These are phyloP conservation scores for Ampelocalamus luodianensis DNA, from an alignment of 176 grass and related monocot species.

Conservation along the genomic window DNA sequence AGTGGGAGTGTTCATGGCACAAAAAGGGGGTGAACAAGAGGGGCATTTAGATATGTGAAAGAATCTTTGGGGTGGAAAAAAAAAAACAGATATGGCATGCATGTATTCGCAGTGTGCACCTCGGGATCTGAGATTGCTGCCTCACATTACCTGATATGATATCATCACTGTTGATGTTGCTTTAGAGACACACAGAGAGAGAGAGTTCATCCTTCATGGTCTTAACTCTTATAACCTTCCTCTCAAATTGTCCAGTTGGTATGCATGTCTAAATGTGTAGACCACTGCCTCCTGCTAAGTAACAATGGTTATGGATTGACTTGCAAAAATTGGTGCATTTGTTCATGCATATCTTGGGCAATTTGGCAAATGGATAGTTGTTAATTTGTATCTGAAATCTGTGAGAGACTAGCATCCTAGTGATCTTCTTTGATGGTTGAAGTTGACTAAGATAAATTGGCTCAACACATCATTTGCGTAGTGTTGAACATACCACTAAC, in stretches of 20 bases:
- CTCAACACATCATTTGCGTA: neutral
- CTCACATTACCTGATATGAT: neutral
- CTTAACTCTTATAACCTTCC: neutral
- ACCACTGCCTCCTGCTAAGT: neutral
- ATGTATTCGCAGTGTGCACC: constrained; percentile 1
- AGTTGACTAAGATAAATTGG: neutral
- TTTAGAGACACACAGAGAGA: neutral
- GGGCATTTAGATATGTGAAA: constrained; percentile 12
- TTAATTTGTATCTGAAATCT: neutral
- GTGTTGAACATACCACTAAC: neutral
- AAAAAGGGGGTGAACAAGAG: neutral
- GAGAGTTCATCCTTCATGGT: neutral
- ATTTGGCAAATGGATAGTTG: constrained; percentile 19
- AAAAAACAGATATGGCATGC: neutral
- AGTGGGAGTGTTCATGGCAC: constrained; percentile 9
- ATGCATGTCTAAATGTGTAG: constrained; percentile 34
- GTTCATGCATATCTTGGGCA: neutral
- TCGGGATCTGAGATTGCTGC: constrained; percentile 35
- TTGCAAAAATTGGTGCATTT: constrained; percentile 13
- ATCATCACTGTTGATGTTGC: neutral
- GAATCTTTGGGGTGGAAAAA: constrained; percentile 35
- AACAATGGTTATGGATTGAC: neutral
- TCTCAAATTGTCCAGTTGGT: neutral
- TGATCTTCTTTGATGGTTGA: neutral
- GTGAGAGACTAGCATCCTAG: neutral